Evolutionary conservation across 2,329 filamentous ascomycete genomes (phyloP), one percentile per base, ranked within the genome.

Genomic region (Stagonosporopsis cucurbitacearum): DNA sequence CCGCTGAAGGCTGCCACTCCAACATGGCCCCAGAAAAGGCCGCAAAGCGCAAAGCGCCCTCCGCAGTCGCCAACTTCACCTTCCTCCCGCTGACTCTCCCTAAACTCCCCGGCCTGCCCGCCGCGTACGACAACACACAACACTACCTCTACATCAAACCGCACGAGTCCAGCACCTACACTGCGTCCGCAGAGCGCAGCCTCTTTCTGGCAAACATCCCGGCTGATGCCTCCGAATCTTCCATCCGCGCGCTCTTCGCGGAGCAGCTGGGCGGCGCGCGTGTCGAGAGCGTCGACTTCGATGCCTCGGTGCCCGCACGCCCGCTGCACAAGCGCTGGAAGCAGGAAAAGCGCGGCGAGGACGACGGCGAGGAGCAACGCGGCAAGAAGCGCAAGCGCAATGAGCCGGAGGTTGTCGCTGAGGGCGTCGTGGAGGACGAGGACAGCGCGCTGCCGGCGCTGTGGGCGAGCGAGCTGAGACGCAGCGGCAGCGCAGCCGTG

Each of bases 131-230:
- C 15, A 50, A 59, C 20, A 83, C 87, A 54, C 86, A 85, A 45
- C 95, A 98, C 78, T 91, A 93, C 77, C 81, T 98, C 68, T 96
- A 96, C 78, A 78, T 98, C 51, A 91, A 91, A 63, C 86, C 86
- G 51, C 93, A 98, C 76, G 83, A 88, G 41, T 92, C 94, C 58
- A 91, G 89, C 77, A 83, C 65, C 19, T 61, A 71, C 22, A 70
- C 68, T 11, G 86, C 90, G 13, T 89, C 89, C 7, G 81, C 84
- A 50, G 84, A 90, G 74, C 88, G 93, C 65, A 92, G 90, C 58
- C 82, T 99, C 17, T 99, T 96, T 77, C 73, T 96, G n/a, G 90
- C 93, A 61, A 98, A 99, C 69, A 79, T 96, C 0, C 95, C 95
- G 6, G 82, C 89, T 60, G 93, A 97, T 71, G 88, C 91, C 56